A percentile compares a stretch with the other conserved stretches of the same genome.
Conservation (phyloP, 2,329 filamentous ascomycete genomes). For the Penicillium sp. region DNA sequence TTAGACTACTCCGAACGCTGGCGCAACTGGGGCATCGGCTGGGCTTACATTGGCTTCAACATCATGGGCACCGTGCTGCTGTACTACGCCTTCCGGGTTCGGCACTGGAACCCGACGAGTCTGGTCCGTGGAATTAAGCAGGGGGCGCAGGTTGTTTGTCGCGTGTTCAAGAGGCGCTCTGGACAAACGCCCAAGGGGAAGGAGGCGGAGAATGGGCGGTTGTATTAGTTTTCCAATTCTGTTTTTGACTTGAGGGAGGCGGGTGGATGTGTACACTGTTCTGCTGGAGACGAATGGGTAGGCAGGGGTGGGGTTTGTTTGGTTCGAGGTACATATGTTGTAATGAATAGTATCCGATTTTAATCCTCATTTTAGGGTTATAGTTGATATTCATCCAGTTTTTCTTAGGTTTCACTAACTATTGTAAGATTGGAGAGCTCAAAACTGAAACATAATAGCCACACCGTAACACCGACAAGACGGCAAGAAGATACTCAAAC, state of each 20-base stretch:
- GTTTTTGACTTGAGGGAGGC: background rate
- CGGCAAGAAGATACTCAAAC: background rate
- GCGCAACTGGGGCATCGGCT: conserved; percentile 71
- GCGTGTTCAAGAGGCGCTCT: conserved; percentile 38
- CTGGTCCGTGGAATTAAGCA: conserved; percentile 30
- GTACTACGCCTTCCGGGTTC: conserved; percentile 56
- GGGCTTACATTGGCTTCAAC: conserved; percentile 65
- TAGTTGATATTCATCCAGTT: too few species aligned
- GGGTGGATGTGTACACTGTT: background rate
- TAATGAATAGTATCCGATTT: background rate
- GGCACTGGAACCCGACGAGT: conserved; percentile 47
- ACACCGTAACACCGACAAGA: background rate
- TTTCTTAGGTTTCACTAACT: background rate
- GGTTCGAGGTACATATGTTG: background rate
- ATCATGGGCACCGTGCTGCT: conserved; percentile 59
- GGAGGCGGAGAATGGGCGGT: conserved; percentile 37
- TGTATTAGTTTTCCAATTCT: conserved; percentile 17
- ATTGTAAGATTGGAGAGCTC: background rate
- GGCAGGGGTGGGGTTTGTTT: background rate
- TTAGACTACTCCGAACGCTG: conserved; percentile 63
- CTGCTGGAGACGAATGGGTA: background rate
- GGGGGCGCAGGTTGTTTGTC: conserved; percentile 31
- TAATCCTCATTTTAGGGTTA: too few species aligned
- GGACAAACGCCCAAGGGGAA: conserved; percentile 35
- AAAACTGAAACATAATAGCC: background rate